phyloP scores from a whole-genome alignment of 352 stramenopile species.

The Globisporangium sylvaticum region DNA sequence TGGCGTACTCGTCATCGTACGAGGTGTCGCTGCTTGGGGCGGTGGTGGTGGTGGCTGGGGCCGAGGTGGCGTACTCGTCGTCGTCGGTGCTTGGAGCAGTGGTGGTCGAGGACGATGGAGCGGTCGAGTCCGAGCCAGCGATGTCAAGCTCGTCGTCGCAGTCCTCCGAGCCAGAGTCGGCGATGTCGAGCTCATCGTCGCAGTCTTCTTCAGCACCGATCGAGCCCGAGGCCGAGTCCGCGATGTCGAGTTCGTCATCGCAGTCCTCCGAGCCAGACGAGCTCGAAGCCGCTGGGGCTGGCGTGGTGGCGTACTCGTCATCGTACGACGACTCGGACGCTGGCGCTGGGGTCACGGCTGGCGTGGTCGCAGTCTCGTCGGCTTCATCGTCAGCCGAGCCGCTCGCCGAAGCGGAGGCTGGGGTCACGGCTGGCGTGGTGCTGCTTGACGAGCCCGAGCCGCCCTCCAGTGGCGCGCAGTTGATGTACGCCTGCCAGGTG shows the following conservation, averaged over 20 bases:
- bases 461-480: constrained; percentile 15
- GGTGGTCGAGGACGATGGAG: constrained; percentile 27
- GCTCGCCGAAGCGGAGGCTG: background rate
- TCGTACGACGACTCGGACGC: background rate
- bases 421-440: constrained; percentile 7
- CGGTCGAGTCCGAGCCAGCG: constrained; percentile 3
- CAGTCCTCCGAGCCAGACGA: constrained; percentile 3
- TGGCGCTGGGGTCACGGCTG: constrained; percentile 2
- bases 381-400: background rate
- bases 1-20: constrained; percentile 12
- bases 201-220: constrained; percentile 22
- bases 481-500: constrained; percentile 33
- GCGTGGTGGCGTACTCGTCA: background rate
- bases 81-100: constrained; percentile 86
- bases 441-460: background rate
- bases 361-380: background rate
- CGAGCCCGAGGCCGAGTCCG: constrained; percentile 2
- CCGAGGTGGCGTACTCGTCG: constrained; percentile 47
- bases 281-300: background rate
- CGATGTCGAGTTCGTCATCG: constrained; percentile 3
- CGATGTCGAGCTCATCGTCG: constrained; percentile 16
- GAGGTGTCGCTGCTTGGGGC: constrained; percentile 6
- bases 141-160: constrained; percentile 24
- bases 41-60: constrained; percentile 3
- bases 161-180: constrained; percentile 10